A percentile compares a stretch with the other conserved stretches of the same genome.
These are phyloP conservation scores for Fragilaria radians DNA, from an alignment of 108 stramenopile species.

Conservation along the genomic window DNA sequence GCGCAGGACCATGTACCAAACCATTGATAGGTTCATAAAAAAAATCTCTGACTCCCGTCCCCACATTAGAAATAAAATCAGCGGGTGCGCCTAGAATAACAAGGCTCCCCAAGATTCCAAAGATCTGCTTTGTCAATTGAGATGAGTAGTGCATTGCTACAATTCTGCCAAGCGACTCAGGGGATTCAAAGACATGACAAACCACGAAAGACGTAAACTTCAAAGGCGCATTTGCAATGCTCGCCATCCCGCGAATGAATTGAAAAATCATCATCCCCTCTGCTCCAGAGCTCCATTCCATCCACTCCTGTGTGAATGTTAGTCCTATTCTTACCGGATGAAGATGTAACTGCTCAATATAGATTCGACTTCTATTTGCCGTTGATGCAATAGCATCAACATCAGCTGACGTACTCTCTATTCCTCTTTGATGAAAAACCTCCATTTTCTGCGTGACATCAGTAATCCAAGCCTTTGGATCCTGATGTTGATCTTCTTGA, in stretches of 20 bases:
- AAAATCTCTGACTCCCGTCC: slow-evolving; percentile 72
- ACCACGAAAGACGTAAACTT: slow-evolving; percentile 80
- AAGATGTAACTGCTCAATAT: slow-evolving; percentile 62
- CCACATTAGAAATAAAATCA: slow-evolving; percentile 79
- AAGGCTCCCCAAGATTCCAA: slow-evolving; percentile 61
- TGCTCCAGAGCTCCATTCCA: slow-evolving; percentile 39
- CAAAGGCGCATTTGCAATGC: slow-evolving; percentile 68
- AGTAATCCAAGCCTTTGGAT: slow-evolving; percentile 22
- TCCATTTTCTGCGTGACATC: slow-evolving; percentile 47
- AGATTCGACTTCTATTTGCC: slow-evolving; percentile 63
- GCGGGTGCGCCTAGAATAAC: slow-evolving; percentile 74
- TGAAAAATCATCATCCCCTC: slow-evolving; percentile 65
- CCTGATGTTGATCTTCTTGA: slow-evolving; percentile 17
- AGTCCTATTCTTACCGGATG: slow-evolving; percentile 67
- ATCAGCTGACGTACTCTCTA: slow-evolving; percentile 41
- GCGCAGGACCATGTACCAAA: slow-evolving; percentile 54
- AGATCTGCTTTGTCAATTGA: slow-evolving; percentile 70
- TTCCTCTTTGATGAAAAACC: slow-evolving; percentile 29
- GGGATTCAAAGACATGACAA: slow-evolving; percentile 74
- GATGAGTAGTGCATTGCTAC: slow-evolving; percentile 73
- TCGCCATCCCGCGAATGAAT: slow-evolving; percentile 71
- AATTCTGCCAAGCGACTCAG: slow-evolving; percentile 46
- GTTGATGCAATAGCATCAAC: slow-evolving; percentile 44
- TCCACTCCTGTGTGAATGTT: slow-evolving; percentile 79
- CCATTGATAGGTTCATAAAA: slow-evolving; percentile 85